Base-by-base conservation (phyloP, 2,329 filamentous ascomycete species). In the Ceratocystiopsis sp. region DNA sequence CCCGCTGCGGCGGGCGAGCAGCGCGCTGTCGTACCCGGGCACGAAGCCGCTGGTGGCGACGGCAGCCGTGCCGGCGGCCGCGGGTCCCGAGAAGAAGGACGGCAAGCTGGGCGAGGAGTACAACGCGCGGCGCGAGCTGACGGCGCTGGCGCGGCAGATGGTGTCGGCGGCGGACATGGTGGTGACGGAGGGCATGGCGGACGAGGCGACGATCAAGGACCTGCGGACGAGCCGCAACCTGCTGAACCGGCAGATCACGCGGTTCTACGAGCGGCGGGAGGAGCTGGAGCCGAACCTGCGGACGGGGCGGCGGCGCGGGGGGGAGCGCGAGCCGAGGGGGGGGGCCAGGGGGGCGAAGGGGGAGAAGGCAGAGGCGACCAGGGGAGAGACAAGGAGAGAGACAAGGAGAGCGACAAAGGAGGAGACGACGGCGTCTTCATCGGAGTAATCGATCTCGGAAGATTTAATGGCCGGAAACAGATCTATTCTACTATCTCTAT, bases 101-200 rank as follows among this genome's bases (percentile, higher is more conserved):
- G 10, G 25, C 25, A 21, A 21, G 19, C 19, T 21, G 19, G 35
- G 16, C 19, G 16, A 46, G 35, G 18, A 53, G 9, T 59, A 61
- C 47, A 62, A 61, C 5, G 47, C 55, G 35, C 54, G 60, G 48
- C 56, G 59, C 19, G 66, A 69, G 48, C 57, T 65, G 41, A 59
- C 66, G 35, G 60, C 63, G 33, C 57, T 68, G 40, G 65, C 62
- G 2, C 61, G 66, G 34, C 57, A 59, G 43, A 67, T 70, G 63
- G 61, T 66, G 47, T 56, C 60, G 25, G 60, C 63, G 15, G 61
- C 61, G 34, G 66, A 66, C 55, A 64, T 62, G 52, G 56, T 69
- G 33, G 48, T 61, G 41, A 53, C 59, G 19, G 62, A 69, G 46
- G 44, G 51, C 35, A 59, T 67, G 58, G 54, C 65, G 1, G 53